Evolutionary conservation across 495 filamentous ascomycete genomes (phyloP).

Genomic region (Penicillium argentinense): DNA sequence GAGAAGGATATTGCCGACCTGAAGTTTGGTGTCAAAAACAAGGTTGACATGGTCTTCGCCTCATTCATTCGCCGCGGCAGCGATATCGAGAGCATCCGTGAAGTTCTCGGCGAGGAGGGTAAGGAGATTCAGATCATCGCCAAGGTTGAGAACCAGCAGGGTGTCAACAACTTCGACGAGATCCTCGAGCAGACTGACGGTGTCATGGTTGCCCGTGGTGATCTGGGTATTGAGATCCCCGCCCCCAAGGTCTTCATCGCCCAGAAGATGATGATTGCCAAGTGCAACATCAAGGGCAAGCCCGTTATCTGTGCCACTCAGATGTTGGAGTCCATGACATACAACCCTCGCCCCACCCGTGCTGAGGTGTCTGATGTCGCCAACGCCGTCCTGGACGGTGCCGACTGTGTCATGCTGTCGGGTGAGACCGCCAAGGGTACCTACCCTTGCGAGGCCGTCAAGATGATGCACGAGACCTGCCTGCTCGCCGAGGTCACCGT

Average conservation of each 20-base stretch:
- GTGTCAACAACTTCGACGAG: constrained; percentile 98
- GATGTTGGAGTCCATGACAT: constrained; percentile 99
- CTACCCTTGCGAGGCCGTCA: constrained; percentile 90
- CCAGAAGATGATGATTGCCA: constrained; percentile 99
- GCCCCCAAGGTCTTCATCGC: constrained; percentile 98
- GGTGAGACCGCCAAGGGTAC: constrained; percentile 98
- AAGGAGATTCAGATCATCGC: constrained; percentile 98
- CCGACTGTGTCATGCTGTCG: constrained; percentile 99
- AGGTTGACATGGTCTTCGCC: constrained; percentile 97
- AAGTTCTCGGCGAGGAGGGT: constrained; percentile 88
- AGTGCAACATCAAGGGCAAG: constrained; percentile 99
- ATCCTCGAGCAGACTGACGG: constrained; percentile 95
- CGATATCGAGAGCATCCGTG: constrained; percentile 89
- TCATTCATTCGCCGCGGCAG: constrained; percentile 94
- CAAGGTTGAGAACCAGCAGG: constrained; percentile 99
- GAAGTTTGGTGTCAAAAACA: constrained; percentile 94
- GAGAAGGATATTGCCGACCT: constrained; percentile 96
- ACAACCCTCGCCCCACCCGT: constrained; percentile 96
- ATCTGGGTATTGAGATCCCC: constrained; percentile 97
- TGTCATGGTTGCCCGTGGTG: constrained; percentile 99
- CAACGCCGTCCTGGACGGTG: constrained; percentile 95
- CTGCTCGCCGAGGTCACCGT: constrained; percentile 94
- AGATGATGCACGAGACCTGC: constrained; percentile 97
- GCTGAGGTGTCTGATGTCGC: constrained; percentile 98
- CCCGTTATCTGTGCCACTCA: constrained; percentile 93